phyloP scores from a whole-genome alignment of 2,329 filamentous ascomycete species.

The Aureobasidium sp. region DNA sequence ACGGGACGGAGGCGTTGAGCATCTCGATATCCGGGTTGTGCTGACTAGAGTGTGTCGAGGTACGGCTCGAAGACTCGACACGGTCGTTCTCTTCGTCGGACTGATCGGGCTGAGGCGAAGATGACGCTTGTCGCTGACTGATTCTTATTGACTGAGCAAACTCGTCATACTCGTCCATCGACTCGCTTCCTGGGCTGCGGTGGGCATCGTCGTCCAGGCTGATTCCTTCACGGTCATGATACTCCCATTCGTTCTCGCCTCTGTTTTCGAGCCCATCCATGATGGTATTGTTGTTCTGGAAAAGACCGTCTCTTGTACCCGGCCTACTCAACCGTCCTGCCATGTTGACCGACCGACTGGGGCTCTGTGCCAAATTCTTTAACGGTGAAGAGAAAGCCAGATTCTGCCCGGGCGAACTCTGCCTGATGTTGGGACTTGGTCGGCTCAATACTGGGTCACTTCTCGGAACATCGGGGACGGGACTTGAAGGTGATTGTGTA shows the following conservation, averaged over 20 bases:
- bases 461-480: conserved; percentile 28
- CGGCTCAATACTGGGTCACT: conserved; percentile 40
- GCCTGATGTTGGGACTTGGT: conserved; percentile 38
- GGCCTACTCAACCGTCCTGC: background rate
- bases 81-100: background rate
- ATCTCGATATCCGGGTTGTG: background rate
- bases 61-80: conserved; percentile 3
- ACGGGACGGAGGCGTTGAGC: background rate
- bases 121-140: conserved; percentile 22
- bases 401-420: conserved; percentile 24
- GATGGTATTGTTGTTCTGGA: background rate
- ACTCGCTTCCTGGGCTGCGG: conserved; percentile 12
- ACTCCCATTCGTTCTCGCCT: conserved; percentile 12
- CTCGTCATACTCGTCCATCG: conserved; percentile 33
- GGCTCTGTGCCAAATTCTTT: conserved; percentile 19
- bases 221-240: conserved; percentile 15
- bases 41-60: background rate
- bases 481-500: conserved; percentile 40
- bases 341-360: conserved; percentile 17
- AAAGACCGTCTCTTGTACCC: conserved; percentile 16
- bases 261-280: background rate
- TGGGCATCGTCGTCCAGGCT: conserved; percentile 14
- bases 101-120: background rate
- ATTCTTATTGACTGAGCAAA: conserved; percentile 27
- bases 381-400: conserved; percentile 16